A percentile compares a stretch with the other conserved stretches of the same genome.
These are phyloP conservation scores for Chrysochromulina parva DNA, from an alignment of 78 protist species.

Conservation along the genomic window DNA sequence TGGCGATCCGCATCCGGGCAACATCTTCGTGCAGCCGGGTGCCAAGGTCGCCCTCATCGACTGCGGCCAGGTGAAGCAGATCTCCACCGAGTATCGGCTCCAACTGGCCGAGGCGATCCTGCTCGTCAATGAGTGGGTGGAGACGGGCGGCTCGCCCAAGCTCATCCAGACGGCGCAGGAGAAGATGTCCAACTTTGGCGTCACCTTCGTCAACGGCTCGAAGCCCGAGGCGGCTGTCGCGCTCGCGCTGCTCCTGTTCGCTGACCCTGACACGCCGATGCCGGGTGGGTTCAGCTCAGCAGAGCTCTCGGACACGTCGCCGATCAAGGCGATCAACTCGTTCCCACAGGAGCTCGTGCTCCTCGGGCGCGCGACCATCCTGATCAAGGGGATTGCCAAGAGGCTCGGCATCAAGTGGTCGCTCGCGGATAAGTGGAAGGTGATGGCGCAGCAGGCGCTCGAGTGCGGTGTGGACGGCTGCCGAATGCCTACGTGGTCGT, in stretches of 20 bases:
- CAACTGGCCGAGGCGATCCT: background rate
- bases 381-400: slow-evolving; percentile 27
- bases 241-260: slow-evolving; percentile 25
- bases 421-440: slow-evolving; percentile 23
- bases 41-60: slow-evolving; percentile 50
- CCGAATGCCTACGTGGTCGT: background rate
- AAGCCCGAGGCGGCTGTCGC: slow-evolving; percentile 16
- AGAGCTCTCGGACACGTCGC: background rate
- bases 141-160: slow-evolving; percentile 14
- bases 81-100: background rate
- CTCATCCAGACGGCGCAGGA: background rate
- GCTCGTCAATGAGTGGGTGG: background rate
- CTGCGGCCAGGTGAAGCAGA: slow-evolving; percentile 65
- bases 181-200: background rate
- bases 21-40: background rate
- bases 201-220: background rate
- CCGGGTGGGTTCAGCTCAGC: background rate
- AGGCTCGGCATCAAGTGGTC: slow-evolving; percentile 19
- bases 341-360: slow-evolving; percentile 35
- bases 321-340: slow-evolving; percentile 3
- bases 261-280: background rate
- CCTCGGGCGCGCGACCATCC: slow-evolving; percentile 19
- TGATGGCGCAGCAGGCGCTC: background rate
- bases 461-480: slow-evolving; percentile 1
- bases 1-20: slow-evolving; percentile 40